Base-by-base conservation (phyloP, 2,329 filamentous ascomycete species). In the Gyromitra esculenta region DNA sequence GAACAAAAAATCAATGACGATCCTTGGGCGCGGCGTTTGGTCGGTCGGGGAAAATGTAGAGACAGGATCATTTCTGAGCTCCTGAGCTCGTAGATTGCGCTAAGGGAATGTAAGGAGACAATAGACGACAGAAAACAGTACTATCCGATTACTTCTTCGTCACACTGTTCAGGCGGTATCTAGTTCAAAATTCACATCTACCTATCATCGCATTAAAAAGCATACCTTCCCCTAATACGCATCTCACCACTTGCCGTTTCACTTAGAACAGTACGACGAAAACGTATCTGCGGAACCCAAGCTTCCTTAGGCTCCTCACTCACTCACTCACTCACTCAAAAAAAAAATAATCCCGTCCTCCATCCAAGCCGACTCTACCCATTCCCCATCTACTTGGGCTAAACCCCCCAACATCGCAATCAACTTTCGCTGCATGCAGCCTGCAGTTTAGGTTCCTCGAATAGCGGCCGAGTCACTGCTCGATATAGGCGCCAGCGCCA, bases 61-160 rank as follows among this genome's bases (percentile, higher is more conserved):
- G 66, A 69, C 6, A 21, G 8, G 4, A 69, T 69, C 15, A 37
- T 69, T 2, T 45, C 52, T 31, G 52, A 59, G 5, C 56, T 60
- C 18, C 18, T 21, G 18, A 21, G 18, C 18, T 37, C 25, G 50
- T 31, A 1, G 11, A 60, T 6, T 59, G n/a, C 39, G 66, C 65
- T 7, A 45, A 59, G 52, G 65, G 65, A 15, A 39, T 69, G 65
- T 69, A 69, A 69, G 65, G 43, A 6, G 25, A 52, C 18, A 21
- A 6, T 50, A 18, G 7, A 80, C 70, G 15, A 73, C 82, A 8
- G 81, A 83, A 45, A 76, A 31, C 15, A 50, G 59, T n/a, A 59
- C 54, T 6, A 69, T 69, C 21, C 52, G 66, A 8, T 21, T 21
- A 21, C 21, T 69, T 6, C 37, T 69, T 59, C 66, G 59, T 31